These are phyloP conservation scores for Pholiota microspora DNA, from an alignment of 768 basidiomycete genomes.

Conservation along the genomic window DNA sequence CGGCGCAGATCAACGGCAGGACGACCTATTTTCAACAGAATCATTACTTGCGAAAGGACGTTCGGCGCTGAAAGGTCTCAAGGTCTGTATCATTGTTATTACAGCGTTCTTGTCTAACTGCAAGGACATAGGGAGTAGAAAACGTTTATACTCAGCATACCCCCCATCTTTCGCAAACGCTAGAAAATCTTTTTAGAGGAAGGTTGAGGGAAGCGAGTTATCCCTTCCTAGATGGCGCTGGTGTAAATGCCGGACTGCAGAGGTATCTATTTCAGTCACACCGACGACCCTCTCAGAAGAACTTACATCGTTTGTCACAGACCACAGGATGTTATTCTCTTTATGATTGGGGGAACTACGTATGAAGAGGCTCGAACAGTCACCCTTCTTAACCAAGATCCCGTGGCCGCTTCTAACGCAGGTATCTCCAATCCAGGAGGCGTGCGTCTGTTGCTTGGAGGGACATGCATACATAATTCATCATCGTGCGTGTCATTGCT, in stretches of 20 bases:
- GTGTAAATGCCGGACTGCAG: constrained; percentile 69
- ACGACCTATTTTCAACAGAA: constrained; percentile 95
- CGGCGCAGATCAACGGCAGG: constrained; percentile 94
- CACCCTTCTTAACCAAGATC: constrained; percentile 83
- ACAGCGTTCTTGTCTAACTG: background rate
- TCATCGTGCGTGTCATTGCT: constrained; percentile 62
- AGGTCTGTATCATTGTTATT: constrained; percentile 44
- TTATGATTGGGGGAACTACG: constrained; percentile 95
- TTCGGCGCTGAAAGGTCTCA: constrained; percentile 92
- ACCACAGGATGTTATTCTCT: constrained; percentile 94
- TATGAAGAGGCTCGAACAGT: constrained; percentile 92
- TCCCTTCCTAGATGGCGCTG: constrained; percentile 74
- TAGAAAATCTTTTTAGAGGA: constrained; percentile 87
- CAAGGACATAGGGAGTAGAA: constrained; percentile 79
- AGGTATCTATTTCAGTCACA: constrained; percentile 36
- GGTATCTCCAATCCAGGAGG: constrained; percentile 53
- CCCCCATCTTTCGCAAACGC: constrained; percentile 88
- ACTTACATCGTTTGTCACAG: constrained; percentile 35
- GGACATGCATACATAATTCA: constrained; percentile 95
- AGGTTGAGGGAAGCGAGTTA: constrained; percentile 84
- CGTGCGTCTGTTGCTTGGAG: constrained; percentile 82
- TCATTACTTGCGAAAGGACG: constrained; percentile 92
- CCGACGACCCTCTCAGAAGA: background rate
- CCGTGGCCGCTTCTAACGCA: constrained; percentile 44
- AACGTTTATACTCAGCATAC: constrained; percentile 98